A percentile compares a stretch with the other conserved stretches of the same genome.
phyloP scores from a whole-genome alignment of 768 basidiomycete genomes.

The Krasilnikovozyma curviuscula region DNA sequence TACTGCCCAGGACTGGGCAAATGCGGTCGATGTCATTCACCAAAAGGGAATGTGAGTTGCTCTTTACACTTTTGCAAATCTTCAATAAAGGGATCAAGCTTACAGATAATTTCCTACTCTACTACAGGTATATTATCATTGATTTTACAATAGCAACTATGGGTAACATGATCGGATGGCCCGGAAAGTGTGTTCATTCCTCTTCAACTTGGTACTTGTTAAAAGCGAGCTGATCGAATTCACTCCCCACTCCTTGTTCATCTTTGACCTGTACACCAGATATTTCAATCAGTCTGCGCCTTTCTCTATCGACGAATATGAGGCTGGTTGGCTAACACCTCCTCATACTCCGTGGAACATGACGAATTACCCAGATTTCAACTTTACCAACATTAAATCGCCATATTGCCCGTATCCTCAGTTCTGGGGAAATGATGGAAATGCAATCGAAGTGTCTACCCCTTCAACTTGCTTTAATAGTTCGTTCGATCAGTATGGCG shows the following conservation, averaged over 20 bases:
- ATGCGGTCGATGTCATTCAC: conserved; percentile 57
- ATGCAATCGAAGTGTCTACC: conserved; percentile 35
- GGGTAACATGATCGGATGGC: conserved; percentile 47
- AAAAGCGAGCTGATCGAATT: neutral
- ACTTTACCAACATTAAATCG: conserved; percentile 34
- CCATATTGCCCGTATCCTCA: conserved; percentile 50
- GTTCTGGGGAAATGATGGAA: conserved; percentile 64
- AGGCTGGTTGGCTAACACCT: too few relatives aligned
- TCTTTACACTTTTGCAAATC: too few relatives aligned
- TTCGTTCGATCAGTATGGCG: conserved; percentile 86
- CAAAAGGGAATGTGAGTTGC: conserved; percentile 50
- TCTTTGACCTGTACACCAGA: too few relatives aligned
- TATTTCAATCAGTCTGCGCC: conserved; percentile 61
- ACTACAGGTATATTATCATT: too few relatives aligned
- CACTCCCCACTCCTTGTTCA: too few relatives aligned
- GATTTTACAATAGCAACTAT: conserved; percentile 91
- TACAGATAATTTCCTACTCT: too few relatives aligned
- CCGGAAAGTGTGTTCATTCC: neutral
- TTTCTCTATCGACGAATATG: conserved; percentile 55
- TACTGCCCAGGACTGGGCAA: conserved; percentile 55
- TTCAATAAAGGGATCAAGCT: too few relatives aligned
- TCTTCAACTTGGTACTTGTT: neutral
- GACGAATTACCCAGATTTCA: conserved; percentile 63
- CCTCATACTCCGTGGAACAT: conserved; percentile 60
- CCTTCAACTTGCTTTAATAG: conserved; percentile 47